Percentiles rank a stretch among this genome's conserved stretches.
Conservation (phyloP, 768 basidiomycete genomes). For the Trametes villosa region DNA sequence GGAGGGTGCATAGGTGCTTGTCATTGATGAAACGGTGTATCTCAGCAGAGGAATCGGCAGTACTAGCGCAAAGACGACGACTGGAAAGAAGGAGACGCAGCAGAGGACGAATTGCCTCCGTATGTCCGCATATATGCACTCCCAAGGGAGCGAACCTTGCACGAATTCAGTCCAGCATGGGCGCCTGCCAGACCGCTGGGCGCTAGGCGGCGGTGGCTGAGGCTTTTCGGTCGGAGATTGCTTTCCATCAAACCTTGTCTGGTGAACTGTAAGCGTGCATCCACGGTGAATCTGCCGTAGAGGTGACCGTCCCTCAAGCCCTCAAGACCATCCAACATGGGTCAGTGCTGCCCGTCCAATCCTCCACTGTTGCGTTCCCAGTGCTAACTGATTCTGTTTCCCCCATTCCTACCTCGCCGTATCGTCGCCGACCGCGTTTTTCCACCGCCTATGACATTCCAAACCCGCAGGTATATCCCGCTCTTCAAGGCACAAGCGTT, state of each 20-base stretch:
- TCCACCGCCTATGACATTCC: background rate
- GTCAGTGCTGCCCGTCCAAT: conserved; percentile 52
- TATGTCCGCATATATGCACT: too few relatives aligned
- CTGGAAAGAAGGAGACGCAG: too few relatives aligned
- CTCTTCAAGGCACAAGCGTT: conserved; percentile 96
- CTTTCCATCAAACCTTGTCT: conserved; percentile 42
- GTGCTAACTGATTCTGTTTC: conserved; percentile 19
- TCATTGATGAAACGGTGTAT: too few relatives aligned
- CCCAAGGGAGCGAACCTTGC: too few relatives aligned
- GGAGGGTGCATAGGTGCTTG: too few relatives aligned
- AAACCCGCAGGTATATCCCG: conserved; percentile 87
- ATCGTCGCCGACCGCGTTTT: background rate
- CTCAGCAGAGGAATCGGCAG: too few relatives aligned
- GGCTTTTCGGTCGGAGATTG: conserved; percentile 32
- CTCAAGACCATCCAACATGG: conserved; percentile 80
- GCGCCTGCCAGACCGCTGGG: background rate
- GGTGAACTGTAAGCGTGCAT: conserved; percentile 43
- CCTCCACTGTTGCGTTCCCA: background rate
- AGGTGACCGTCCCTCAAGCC: conserved; percentile 51
- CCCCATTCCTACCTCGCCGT: background rate
- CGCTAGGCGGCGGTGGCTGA: conserved; percentile 15
- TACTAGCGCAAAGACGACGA: too few relatives aligned
- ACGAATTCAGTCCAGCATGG: background rate
- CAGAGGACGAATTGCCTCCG: too few relatives aligned
- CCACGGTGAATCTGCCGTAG: conserved; percentile 55